These are phyloP conservation scores for Cryphonectria japonica DNA, from an alignment of 2,329 filamentous ascomycete species.

Conservation along the genomic window DNA sequence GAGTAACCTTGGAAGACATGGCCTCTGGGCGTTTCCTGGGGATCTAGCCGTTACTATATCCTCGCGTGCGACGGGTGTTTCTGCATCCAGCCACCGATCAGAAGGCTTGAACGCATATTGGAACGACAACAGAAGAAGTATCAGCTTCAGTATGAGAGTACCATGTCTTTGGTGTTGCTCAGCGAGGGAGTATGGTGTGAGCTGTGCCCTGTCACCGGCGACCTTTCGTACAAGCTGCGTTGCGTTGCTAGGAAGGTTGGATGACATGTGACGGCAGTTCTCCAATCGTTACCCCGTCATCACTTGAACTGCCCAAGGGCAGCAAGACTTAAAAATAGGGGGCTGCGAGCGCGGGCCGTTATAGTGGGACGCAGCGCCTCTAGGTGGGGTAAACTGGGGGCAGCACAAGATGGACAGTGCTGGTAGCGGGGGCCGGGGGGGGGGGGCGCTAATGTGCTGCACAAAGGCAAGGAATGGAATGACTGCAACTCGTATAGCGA, in stretches of 20 bases:
- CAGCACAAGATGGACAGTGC: background rate
- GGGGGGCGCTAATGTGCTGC: background rate
- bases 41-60: conserved; percentile 15
- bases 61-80: conserved; percentile 20
- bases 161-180: conserved; percentile 4
- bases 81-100: conserved; percentile 22
- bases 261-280: conserved; percentile 8
- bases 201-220: background rate
- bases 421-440: background rate
- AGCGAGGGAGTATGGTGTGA: background rate
- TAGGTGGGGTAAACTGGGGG: conserved; percentile 8
- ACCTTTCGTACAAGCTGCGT: background rate
- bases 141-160: conserved; percentile 10
- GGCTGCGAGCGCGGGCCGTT: conserved; percentile 10
- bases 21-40: conserved; percentile 23
- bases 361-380: conserved; percentile 1
- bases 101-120: conserved; percentile 26
- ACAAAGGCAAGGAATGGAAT: background rate
- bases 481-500: background rate
- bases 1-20: conserved; percentile 47
- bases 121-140: background rate
- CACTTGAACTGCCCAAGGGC: background rate
- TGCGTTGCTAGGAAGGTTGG: background rate
- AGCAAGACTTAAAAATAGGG: conserved; percentile 2
- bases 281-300: background rate